Evolutionary conservation across 305 asterid species (phyloP).

Genomic region (Lippia alba): DNA sequence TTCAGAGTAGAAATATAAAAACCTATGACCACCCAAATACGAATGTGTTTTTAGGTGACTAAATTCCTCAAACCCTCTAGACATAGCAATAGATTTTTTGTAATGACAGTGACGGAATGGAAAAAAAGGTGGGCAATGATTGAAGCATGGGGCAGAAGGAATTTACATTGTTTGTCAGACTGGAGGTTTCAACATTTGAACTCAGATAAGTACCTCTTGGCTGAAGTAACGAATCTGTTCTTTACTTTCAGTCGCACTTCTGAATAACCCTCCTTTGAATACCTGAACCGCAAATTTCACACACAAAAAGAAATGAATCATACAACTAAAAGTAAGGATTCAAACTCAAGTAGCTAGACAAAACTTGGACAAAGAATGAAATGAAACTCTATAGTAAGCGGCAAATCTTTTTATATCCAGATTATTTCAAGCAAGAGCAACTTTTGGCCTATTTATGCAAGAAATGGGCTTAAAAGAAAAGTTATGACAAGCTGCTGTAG

Average conservation of each 20-base stretch:
- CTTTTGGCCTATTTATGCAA: neutral
- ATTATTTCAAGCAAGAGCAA: constrained; percentile 16
- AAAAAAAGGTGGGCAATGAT: neutral
- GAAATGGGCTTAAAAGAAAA: constrained; percentile 8
- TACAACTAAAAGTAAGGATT: constrained; percentile 17
- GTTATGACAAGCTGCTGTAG: constrained; percentile 20
- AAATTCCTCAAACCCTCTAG: neutral
- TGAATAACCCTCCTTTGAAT: constrained; percentile 94
- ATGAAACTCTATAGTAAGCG: constrained; percentile 8
- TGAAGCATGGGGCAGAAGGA: constrained; percentile 8
- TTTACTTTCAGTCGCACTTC: constrained; percentile 94
- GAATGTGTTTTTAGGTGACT: neutral
- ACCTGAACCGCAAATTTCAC: constrained; percentile 56
- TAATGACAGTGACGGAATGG: neutral
- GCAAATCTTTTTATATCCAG: neutral
- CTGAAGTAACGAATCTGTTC: constrained; percentile 93
- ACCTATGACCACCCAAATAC: constrained; percentile 10
- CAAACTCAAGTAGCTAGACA: constrained; percentile 5
- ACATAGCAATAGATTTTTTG: neutral
- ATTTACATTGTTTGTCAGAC: neutral
- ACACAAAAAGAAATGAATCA: neutral
- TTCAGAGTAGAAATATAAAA: constrained; percentile 1
- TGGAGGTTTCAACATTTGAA: constrained; percentile 16
- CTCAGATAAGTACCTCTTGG: constrained; percentile 64
- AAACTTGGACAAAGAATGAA: neutral